Evolutionary conservation across 257 asterid species (phyloP).

Genomic region (Cinchona pubescens): DNA sequence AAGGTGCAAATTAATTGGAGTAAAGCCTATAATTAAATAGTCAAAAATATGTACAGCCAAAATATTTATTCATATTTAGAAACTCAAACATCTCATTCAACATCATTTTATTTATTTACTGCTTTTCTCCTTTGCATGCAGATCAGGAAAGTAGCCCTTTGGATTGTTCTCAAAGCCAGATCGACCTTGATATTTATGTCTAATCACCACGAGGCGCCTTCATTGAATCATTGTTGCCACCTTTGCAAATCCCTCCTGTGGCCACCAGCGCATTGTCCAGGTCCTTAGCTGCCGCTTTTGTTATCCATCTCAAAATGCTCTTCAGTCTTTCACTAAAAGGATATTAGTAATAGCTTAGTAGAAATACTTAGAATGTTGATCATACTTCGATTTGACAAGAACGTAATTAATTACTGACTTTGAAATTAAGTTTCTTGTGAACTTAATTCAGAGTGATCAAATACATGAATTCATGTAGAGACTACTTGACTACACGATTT

Average conservation of each 20-base stretch:
- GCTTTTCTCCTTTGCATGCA: slow-evolving; percentile 21
- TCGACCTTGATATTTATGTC: slow-evolving; percentile 25
- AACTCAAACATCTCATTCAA: too few relatives aligned
- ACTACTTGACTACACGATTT: neutral
- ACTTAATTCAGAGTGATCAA: too few relatives aligned
- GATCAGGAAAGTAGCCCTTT: slow-evolving; percentile 33
- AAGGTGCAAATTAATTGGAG: too few relatives aligned
- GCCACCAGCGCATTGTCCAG: too few relatives aligned
- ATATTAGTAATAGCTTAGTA: too few relatives aligned
- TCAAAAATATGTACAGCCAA: too few relatives aligned
- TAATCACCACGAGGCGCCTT: slow-evolving; percentile 40
- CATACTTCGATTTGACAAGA: neutral
- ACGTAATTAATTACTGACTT: neutral
- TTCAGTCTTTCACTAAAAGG: too few relatives aligned
- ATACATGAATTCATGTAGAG: neutral
- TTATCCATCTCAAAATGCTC: neutral
- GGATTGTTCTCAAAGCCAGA: slow-evolving; percentile 39
- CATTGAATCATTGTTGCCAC: slow-evolving; percentile 25
- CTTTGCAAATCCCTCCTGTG: too few relatives aligned
- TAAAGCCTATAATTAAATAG: too few relatives aligned
- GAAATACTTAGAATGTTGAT: too few relatives aligned
- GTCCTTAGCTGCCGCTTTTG: slow-evolving; percentile 15
- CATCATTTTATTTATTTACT: neutral
- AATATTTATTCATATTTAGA: too few relatives aligned
- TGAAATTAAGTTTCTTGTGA: neutral